A percentile compares a stretch with the other conserved stretches of the same genome.
These are phyloP conservation scores for Saccharomyces kudriavzevii DNA, from an alignment of 805 yeast species.

Conservation along the genomic window DNA sequence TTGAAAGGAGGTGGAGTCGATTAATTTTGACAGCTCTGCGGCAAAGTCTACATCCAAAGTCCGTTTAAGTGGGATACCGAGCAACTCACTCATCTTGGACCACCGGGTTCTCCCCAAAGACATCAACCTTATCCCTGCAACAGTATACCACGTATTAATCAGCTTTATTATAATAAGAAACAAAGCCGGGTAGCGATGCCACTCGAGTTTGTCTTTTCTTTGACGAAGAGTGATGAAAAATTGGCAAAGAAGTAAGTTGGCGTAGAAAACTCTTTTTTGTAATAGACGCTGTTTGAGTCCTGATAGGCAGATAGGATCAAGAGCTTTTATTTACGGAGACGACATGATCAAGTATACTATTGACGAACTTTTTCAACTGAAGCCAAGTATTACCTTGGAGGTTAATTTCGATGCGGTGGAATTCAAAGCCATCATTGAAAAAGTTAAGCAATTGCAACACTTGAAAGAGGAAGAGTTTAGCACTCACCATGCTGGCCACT, in stretches of 20 bases:
- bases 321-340: background rate
- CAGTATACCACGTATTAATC: background rate
- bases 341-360: constrained; percentile 56
- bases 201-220: background rate
- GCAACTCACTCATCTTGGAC: constrained; percentile 31
- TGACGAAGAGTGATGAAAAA: background rate
- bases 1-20: constrained; percentile 42
- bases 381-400: constrained; percentile 51
- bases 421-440: constrained; percentile 58
- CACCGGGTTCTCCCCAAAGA: background rate
- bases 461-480: constrained; percentile 30
- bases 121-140: background rate
- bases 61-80: constrained; percentile 44
- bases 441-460: constrained; percentile 45
- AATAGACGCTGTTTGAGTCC: background rate
- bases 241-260: background rate
- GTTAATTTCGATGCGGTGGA: constrained; percentile 56
- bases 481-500: constrained; percentile 31
- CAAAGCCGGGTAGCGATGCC: background rate
- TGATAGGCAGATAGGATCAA: background rate
- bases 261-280: background rate
- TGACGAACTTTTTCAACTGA: constrained; percentile 55
- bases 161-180: background rate
- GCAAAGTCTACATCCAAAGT: constrained; percentile 38
- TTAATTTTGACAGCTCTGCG: constrained; percentile 34